Conservation (phyloP, 2,329 filamentous ascomycete species). For the Fulvia fulva region DNA sequence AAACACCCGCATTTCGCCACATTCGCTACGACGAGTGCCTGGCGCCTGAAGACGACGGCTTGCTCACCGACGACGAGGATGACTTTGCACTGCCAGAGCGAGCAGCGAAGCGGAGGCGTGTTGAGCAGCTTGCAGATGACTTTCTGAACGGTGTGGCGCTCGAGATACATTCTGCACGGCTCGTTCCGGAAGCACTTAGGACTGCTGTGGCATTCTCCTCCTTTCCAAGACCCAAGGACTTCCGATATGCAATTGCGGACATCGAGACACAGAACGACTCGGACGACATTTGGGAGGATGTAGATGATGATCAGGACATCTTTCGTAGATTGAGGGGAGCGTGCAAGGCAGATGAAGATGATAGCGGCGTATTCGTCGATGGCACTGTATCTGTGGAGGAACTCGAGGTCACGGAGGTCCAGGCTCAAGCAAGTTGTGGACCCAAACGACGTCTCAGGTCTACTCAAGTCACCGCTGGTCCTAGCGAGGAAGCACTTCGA, state of each 20-base stretch:
- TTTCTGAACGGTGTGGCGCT: slow-evolving; percentile 57
- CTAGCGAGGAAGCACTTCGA: slow-evolving; percentile 20
- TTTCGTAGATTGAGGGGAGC: background rate
- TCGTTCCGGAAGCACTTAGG: slow-evolving; percentile 22
- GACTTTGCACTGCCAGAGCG: slow-evolving; percentile 50
- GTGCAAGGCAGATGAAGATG: background rate
- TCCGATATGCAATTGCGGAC: slow-evolving; percentile 44
- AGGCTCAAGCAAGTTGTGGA: slow-evolving; percentile 19
- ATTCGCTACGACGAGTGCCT: slow-evolving; percentile 24
- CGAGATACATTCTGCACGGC: slow-evolving; percentile 55
- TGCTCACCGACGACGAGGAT: slow-evolving; percentile 57
- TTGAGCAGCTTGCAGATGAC: slow-evolving; percentile 56
- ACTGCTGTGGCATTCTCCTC: slow-evolving; percentile 6
- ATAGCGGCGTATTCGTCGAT: background rate
- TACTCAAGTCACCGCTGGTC: slow-evolving; percentile 9
- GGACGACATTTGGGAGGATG: slow-evolving; percentile 11
- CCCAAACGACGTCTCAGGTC: slow-evolving; percentile 12
- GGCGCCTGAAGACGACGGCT: slow-evolving; percentile 35
- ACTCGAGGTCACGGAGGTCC: slow-evolving; percentile 7
- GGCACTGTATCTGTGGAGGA: background rate
- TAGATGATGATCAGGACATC: slow-evolving; percentile 16
- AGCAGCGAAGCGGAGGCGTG: slow-evolving; percentile 51
- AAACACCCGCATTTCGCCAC: slow-evolving; percentile 26
- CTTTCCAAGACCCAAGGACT: slow-evolving; percentile 50
- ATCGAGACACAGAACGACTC: background rate